Evolutionary conservation across 768 basidiomycete genomes (phyloP), one percentile per base, ranked within the genome.

Genomic region (Suillus brevipes): DNA sequence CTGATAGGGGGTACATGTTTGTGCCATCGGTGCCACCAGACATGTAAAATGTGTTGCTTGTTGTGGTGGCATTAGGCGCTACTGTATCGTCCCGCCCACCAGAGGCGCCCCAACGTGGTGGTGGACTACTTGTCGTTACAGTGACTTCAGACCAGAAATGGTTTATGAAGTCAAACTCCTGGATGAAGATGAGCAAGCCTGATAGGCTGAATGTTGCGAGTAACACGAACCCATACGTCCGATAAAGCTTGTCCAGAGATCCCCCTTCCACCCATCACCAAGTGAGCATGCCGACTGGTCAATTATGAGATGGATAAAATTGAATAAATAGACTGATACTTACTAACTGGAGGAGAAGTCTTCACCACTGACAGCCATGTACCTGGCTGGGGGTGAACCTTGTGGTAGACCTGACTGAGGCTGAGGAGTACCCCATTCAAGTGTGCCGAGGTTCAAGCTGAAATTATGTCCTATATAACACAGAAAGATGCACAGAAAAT

Each of bases 341-440:
- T 64, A 91, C 91, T 93, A 90, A 89, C 89, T 94, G 13, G 91
- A 90, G 53, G 91, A 92, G 67, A 84, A 85, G 78, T 94, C 92
- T 25, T 80, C 77, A 6, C 90, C 92, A 50, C 84, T 78, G 47
- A 92, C 71, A 36, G 89, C 86, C 47, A 84, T 83, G 75, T 85
- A 88, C 72, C 90, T 82, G 36, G 89, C 82, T 16, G 89, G 79
- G 9, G 92, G 92, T 8, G 75, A 74, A 0, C 71, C 71, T 28
- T 73, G 66, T n/a, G 75, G 75, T 8, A 89, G 82, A 74, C 78
- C 81, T 14, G 76, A 10, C 25, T 88, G 85, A 28, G 89, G 84
- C 3, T 71, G 69, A 6, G 90, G 89, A 13, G 70, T 74, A 13
- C 81, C 80, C 92, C 92, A 94, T 9, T 77, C 77, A 52, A 90